Evolutionary conservation across 2,329 filamentous ascomycete genomes (phyloP), one percentile per base, ranked within the genome.

Genomic region (Penicillium nordicum): DNA sequence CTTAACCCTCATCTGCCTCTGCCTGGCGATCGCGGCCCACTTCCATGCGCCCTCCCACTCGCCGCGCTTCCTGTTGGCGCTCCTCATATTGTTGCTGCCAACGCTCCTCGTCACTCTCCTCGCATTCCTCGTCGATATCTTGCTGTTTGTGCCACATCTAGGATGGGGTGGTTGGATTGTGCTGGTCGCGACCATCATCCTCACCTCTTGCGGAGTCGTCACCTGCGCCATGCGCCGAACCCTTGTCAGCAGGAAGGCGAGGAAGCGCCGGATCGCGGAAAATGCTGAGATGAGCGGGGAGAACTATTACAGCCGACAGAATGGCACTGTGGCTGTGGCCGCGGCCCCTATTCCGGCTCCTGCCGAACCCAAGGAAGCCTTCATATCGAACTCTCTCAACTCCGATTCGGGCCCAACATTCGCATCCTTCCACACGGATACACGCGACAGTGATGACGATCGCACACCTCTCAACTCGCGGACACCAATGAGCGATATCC

Each of bases 271-370:
- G 44, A 95, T 97, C 70, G 91, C 87, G 2, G 89, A 95, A 73
- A 96, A 97, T 71, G 90, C 92, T 8, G 92, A 97, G 72, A 97
- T 97, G 92, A 97, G 90, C 71, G 93, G 93, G 29, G 87, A 94
- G 67, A 94, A 92, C 69, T 97, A 88, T 72, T 97, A 95, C 75
- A 88, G 87, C 67, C 82, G 87, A 57, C 76, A 82, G 65, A 71
- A 74, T 63, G 73, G 73, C 21, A 66, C 70, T 30, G 66, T 72
- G 32, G 61, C 69, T 21, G 63, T 68, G 47, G 57, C 69, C 18
- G 62, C 68, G 46, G 57, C 69, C 41, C 55, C 62, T 21, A 55
- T 56, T 40, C 59, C 62, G 11, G 29, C 42, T 7, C 30, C 58
- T 7, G 70, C 72, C 4, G 79, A 80, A 60, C 83, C 86, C 8